A percentile compares a stretch with the other conserved stretches of the same genome.
These are phyloP conservation scores for Ilyonectria robusta DNA, from an alignment of 2,329 filamentous ascomycete species.

Conservation along the genomic window DNA sequence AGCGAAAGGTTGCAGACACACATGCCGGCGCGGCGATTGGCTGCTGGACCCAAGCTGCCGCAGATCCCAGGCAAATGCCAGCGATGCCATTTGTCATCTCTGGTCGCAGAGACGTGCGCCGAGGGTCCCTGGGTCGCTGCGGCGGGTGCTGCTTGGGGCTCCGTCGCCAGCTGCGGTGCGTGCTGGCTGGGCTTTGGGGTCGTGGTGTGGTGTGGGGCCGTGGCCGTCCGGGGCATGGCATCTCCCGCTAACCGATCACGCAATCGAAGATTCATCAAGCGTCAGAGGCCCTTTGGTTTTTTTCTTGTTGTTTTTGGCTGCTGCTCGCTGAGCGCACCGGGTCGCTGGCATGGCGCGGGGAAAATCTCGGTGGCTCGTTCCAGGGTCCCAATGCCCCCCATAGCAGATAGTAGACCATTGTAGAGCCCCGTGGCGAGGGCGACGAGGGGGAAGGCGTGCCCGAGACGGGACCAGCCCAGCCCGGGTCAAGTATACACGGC, in stretches of 20 bases:
- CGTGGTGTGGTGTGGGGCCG: conserved; percentile 39
- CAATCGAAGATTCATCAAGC: conserved; percentile 51
- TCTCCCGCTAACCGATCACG: conserved; percentile 51
- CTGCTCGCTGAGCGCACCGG: not conserved
- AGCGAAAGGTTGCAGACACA: not conserved
- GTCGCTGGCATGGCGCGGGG: conserved; percentile 44
- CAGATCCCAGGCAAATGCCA: conserved; percentile 44
- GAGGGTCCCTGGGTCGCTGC: not conserved
- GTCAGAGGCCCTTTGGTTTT: conserved; percentile 34
- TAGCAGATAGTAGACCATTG: not conserved
- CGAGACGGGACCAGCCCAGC: conserved; percentile 28
- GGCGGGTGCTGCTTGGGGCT: conserved; percentile 5
- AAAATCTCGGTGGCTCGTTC: conserved; percentile 43
- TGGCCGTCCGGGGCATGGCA: conserved; percentile 47
- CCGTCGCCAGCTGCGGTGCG: conserved; percentile 9
- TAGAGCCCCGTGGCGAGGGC: conserved; percentile 16
- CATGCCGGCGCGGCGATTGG: conserved; percentile 37
- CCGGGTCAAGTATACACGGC: conserved; percentile 21
- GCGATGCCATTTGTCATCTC: conserved; percentile 46
- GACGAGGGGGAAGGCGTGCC: conserved; percentile 21
- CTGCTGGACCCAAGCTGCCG: not conserved
- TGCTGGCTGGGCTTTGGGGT: conserved; percentile 1
- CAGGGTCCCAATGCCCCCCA: conserved; percentile 18
- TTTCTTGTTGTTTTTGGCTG: conserved; percentile 19
- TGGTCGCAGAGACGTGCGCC: conserved; percentile 41